Conservation (phyloP, 768 basidiomycete genomes). For the Rhodotorula diobovata region DNA sequence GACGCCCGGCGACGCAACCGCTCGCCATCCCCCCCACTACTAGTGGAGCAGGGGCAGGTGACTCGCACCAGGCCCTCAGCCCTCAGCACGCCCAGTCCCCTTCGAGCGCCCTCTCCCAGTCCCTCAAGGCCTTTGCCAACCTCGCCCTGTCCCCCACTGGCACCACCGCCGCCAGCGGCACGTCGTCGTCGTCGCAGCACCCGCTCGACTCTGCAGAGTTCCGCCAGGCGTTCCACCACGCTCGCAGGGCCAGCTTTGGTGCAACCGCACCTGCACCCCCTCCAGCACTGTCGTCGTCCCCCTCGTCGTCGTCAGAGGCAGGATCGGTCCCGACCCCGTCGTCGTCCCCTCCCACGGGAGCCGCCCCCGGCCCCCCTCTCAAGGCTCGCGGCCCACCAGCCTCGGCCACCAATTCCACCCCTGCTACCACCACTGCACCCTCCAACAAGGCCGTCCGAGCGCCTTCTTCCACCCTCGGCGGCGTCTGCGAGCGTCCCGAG, state of each 20-base stretch:
- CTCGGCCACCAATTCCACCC: background rate
- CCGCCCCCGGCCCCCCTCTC: background rate
- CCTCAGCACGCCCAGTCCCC: constrained; percentile 1
- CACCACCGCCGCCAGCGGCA: background rate
- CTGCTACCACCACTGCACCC: too few relatives aligned
- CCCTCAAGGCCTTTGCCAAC: constrained; percentile 24
- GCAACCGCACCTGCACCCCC: background rate
- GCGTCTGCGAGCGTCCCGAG: constrained; percentile 34
- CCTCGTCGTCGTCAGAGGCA: constrained; percentile 8
- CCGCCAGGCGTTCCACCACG: constrained; percentile 32
- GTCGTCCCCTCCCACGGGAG: background rate
- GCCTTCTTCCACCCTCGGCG: constrained; percentile 14
- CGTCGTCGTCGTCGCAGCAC: too few relatives aligned
- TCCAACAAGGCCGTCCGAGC: constrained; percentile 6
- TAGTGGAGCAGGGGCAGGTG: too few relatives aligned
- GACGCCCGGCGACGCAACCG: background rate
- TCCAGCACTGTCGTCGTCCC: constrained; percentile 11
- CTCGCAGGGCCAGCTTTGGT: constrained; percentile 18
- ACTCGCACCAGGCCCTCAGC: too few relatives aligned
- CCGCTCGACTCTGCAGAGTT: constrained; percentile 32
- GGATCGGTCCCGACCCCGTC: constrained; percentile 32
- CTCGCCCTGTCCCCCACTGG: background rate
- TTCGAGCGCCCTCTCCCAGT: constrained; percentile 15
- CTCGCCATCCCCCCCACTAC: background rate
- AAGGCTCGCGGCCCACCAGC: background rate